Evolutionary conservation across 345 rosid species (phyloP).

Genomic region (Mangifera indica): DNA sequence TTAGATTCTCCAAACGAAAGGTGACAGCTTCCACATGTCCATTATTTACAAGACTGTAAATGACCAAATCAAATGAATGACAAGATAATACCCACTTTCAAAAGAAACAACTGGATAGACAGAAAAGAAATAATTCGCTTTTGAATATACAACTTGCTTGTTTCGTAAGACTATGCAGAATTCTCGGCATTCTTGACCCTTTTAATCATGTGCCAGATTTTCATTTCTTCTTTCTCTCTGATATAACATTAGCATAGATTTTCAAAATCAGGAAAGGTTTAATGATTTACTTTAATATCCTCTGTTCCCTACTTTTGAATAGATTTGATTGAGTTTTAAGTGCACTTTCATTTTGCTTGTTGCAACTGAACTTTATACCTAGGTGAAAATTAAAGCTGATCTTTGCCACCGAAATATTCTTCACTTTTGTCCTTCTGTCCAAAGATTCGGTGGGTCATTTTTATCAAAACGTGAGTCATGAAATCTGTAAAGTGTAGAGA

Average conservation of each 20-base stretch:
- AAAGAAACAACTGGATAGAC: not conserved
- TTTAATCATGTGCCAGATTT: too few species aligned
- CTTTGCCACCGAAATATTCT: not conserved
- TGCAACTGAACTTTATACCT: not conserved
- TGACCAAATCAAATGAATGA: not conserved
- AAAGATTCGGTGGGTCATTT: conserved; percentile 11
- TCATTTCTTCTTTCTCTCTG: not conserved
- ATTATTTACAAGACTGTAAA: not conserved
- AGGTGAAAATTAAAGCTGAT: not conserved
- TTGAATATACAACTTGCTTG: not conserved
- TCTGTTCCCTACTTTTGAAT: not conserved
- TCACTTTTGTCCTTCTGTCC: not conserved
- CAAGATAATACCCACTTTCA: not conserved
- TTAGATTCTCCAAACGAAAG: not conserved
- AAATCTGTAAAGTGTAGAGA: not conserved
- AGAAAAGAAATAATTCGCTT: not conserved
- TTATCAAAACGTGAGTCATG: not conserved
- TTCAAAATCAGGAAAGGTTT: not conserved
- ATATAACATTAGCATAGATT: too few species aligned
- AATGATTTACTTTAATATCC: not conserved
- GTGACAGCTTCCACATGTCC: not conserved
- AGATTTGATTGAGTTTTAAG: not conserved
- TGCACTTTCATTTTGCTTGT: not conserved
- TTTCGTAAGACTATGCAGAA: not conserved
- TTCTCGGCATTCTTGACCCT: too few species aligned